Base-by-base conservation (phyloP, 768 basidiomycete genomes). In the Rhodotorula paludigena region DNA sequence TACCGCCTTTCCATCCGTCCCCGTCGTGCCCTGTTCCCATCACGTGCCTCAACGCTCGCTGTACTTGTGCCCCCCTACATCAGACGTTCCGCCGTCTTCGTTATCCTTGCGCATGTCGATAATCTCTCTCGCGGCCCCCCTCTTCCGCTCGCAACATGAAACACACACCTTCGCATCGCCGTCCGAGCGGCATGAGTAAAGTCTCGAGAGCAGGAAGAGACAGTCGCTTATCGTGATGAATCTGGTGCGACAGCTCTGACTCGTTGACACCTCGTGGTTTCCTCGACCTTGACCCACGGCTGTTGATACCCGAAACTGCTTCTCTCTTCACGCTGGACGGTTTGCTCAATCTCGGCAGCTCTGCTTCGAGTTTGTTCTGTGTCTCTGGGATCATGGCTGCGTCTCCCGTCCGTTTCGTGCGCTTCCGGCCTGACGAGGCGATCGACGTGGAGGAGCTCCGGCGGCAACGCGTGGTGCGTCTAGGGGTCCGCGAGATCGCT, bases 341-440 rank as follows among this genome's bases (percentile, higher is more conserved):
- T n/a, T n/a, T n/a, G n/a, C n/a, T n/a, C n/a, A n/a, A n/a, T n/a
- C n/a, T n/a, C n/a, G n/a, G n/a, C n/a, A 42, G 20, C 20, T 42
- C 41, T 42, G 41, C 41, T 42, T 42, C 41, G 12, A 42, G 41
- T 20, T 6, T 6, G 5, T 15, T 36, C 32, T 0, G 15, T n/a
- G 3, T 15, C 23, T 33, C 39, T 23, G 8, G 18, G 23, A 12
- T 25, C 52, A 52, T 54, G 60, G 21, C 56, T 33, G 47, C 63
- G 32, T 28, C 33, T 4, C 15, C n/a, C 16, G 15, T 41, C n/a
- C 36, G 35, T 36, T 42, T 59, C 28, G 57, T 30, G 32, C 42
- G n/a, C n/a, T 60, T 64, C 63, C 23, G 61, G 23, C 68, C 68
- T 2, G 68, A 64, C 14, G 21, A 41, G 21, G 35, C 56, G 9